Conservation (phyloP, 2,329 filamentous ascomycete genomes). For the Fusarium nygamai region DNA sequence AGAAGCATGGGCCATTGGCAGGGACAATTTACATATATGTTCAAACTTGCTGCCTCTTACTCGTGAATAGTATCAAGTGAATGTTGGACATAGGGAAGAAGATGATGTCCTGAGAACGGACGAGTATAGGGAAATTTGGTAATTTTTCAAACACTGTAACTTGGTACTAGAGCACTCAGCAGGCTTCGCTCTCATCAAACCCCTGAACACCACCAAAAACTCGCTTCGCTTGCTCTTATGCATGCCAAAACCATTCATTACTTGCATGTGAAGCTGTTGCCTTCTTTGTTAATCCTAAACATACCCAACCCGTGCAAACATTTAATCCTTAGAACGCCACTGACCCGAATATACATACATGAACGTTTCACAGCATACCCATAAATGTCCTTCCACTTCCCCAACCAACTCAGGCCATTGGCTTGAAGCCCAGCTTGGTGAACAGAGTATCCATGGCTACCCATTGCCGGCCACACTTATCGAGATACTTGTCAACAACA, state of each 20-base stretch:
- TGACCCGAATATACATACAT: constrained; percentile 12
- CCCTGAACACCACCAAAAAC: constrained; percentile 12
- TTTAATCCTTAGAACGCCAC: constrained; percentile 22
- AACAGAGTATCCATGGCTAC: constrained; percentile 94
- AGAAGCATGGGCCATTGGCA: constrained; percentile 36
- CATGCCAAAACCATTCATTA: not conserved
- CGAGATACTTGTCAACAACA: constrained; percentile 84
- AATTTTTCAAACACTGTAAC: not conserved
- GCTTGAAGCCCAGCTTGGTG: constrained; percentile 69
- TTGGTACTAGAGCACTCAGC: not conserved
- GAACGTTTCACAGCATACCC: not conserved
- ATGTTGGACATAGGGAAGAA: not conserved
- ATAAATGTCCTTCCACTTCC: not conserved
- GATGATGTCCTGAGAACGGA: not conserved
- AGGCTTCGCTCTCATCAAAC: not conserved
- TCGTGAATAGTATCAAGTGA: not conserved
- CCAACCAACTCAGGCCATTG: constrained; percentile 31
- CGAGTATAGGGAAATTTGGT: not conserved
- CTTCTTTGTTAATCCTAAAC: not conserved
- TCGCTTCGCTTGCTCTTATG: constrained; percentile 7
- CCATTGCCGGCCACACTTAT: constrained; percentile 91
- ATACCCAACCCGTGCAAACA: not conserved
- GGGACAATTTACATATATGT: constrained; percentile 41
- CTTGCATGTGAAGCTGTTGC: not conserved
- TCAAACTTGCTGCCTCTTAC: constrained; percentile 11